phyloP scores from a whole-genome alignment of 179 eudicot species.

The Silene noctiflora region DNA sequence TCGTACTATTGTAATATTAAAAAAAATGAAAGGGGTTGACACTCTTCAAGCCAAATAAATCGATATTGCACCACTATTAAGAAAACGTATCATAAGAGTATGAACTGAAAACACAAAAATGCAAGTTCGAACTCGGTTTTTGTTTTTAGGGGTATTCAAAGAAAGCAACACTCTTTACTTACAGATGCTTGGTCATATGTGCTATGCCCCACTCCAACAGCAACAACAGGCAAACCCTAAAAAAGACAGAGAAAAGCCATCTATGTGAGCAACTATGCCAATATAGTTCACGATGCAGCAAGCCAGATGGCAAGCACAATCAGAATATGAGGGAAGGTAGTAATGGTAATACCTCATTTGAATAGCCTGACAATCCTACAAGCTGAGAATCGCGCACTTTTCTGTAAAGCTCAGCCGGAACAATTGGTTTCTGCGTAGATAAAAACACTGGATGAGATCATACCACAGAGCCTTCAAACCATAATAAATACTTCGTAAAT shows the following conservation, averaged over 20 bases:
- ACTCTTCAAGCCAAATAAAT: too few relatives aligned
- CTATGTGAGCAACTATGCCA: conserved; percentile 3
- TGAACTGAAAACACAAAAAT: too few relatives aligned
- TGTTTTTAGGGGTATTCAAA: neutral
- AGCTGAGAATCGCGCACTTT: conserved; percentile 77
- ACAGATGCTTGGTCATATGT: conserved; percentile 95
- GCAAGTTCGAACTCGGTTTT: neutral
- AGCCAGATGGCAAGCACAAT: conserved; percentile 1
- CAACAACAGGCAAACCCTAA: conserved; percentile 89
- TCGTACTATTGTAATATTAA: too few relatives aligned
- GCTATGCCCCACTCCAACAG: conserved; percentile 89
- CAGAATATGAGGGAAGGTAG: neutral
- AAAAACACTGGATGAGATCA: conserved; percentile 14
- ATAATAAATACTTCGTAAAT: neutral
- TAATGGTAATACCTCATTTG: conserved; percentile 55
- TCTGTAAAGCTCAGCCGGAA: conserved; percentile 65
- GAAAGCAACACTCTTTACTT: conserved; percentile 32
- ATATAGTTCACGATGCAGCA: neutral
- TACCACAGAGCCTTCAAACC: neutral
- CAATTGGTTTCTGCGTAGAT: conserved; percentile 71
- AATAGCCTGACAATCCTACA: conserved; percentile 73
- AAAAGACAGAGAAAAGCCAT: conserved; percentile 5
- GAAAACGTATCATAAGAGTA: too few relatives aligned
- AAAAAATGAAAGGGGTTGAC: too few relatives aligned
- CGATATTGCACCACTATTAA: too few relatives aligned